A percentile compares a stretch with the other conserved stretches of the same genome.
These are phyloP conservation scores for Neoboletus magnificus DNA, from an alignment of 768 basidiomycete genomes.

Conservation along the genomic window DNA sequence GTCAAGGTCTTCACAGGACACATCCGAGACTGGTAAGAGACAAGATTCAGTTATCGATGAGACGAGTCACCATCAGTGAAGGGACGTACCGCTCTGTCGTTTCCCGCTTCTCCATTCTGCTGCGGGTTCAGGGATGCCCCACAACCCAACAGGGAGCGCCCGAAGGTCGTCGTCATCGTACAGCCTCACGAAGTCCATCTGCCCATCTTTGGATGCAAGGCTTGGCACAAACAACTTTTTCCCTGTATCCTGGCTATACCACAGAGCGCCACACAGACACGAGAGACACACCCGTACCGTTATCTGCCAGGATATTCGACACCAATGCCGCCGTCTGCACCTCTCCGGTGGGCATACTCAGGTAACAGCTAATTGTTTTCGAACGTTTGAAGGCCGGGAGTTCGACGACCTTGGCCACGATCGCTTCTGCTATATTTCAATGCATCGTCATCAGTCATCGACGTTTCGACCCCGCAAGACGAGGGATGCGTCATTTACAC, in stretches of 20 bases:
- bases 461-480: background rate
- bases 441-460: conserved; percentile 1
- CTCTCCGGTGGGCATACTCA: conserved; percentile 77
- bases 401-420: conserved; percentile 46
- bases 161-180: conserved; percentile 57
- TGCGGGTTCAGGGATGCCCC: conserved; percentile 75
- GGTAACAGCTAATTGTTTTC: conserved; percentile 64
- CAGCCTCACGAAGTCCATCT: conserved; percentile 67
- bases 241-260: conserved; percentile 34
- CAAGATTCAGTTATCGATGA: conserved; percentile 1
- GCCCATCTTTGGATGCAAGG: conserved; percentile 42
- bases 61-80: background rate
- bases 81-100: conserved; percentile 52
- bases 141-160: conserved; percentile 55
- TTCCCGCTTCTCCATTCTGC: conserved; percentile 38
- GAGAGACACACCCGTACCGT: conserved; percentile 39
- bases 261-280: background rate
- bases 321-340: conserved; percentile 55
- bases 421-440: conserved; percentile 26
- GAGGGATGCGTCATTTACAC: conserved; percentile 38
- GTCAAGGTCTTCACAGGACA: conserved; percentile 45
- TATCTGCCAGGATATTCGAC: conserved; percentile 45
- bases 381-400: conserved; percentile 50
- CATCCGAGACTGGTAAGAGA: conserved; percentile 28
- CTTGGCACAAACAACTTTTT: conserved; percentile 72